Conservation (phyloP, 257 asterid genomes). For the Marsdenia floribunda region DNA sequence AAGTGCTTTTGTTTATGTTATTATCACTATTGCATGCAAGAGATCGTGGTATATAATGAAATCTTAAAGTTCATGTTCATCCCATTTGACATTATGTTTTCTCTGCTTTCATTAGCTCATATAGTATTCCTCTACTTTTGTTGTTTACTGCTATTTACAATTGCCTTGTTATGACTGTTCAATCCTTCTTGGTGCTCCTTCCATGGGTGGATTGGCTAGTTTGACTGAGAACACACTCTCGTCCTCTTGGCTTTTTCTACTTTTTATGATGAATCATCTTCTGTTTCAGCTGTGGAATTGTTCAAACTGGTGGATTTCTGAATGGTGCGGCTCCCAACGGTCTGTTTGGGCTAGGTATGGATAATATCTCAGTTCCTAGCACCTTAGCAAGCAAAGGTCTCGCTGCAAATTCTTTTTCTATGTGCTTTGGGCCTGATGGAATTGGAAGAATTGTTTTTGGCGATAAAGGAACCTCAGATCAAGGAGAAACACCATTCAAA, state of each 20-base stretch:
- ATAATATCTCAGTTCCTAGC: slow-evolving; percentile 71
- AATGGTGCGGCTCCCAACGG: slow-evolving; percentile 95
- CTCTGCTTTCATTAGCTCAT: not conserved
- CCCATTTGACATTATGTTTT: not conserved
- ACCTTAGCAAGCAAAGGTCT: slow-evolving; percentile 71
- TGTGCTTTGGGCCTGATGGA: slow-evolving; percentile 91
- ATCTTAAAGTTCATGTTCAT: not conserved
- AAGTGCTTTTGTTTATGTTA: not conserved
- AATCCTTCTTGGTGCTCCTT: not conserved
- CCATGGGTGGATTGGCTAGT: not conserved
- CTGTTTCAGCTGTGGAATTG: slow-evolving; percentile 77
- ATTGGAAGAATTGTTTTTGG: slow-evolving; percentile 90
- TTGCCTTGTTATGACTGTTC: not conserved
- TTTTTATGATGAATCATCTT: slow-evolving; percentile 1
- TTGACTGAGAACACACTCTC: not conserved
- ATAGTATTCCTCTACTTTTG: not conserved
- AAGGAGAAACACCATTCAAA: slow-evolving; percentile 66
- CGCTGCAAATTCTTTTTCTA: slow-evolving; percentile 81
- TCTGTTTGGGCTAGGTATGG: slow-evolving; percentile 88
- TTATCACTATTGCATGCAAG: not conserved
- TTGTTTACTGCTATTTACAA: not conserved
- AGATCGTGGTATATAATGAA: not conserved
- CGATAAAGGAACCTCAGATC: slow-evolving; percentile 69
- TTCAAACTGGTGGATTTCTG: slow-evolving; percentile 85
- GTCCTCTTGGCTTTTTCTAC: not conserved